Evolutionary conservation across 2,329 filamentous ascomycete genomes (phyloP), one percentile per base, ranked within the genome.

Genomic region (Colletotrichum sansevieriae): DNA sequence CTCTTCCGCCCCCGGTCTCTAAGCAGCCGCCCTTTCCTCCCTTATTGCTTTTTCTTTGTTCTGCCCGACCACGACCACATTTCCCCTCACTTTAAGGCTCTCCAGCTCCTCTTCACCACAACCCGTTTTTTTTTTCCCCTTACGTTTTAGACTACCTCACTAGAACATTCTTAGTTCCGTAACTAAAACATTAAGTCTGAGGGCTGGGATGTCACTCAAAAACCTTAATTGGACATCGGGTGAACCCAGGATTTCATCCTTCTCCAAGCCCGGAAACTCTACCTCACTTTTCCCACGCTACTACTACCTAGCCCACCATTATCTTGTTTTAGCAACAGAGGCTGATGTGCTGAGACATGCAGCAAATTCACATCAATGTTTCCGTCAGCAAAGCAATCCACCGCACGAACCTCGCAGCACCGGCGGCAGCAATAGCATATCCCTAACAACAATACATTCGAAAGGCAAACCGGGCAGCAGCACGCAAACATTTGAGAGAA

Each of bases 151-250:
- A 51, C 56, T 39, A 29, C 25, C 47, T 37, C 20, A 52, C 56
- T 39, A 64, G n/a, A 65, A 51, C 37, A 20, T n/a, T 44, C 22
- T 25, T 41, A 37, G 41, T 29, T 44, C 65, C 33, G 29, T 46
- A 64, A 65, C 37, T 64, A 59, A 59, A 61, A 61, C 20, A 54
- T 20, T 11, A 22, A 12, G 55, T 47, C 52, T 58, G 61, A 65
- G 60, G 47, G n/a, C 52, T 29, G 54, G 60, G 43, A 46, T 68
- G 65, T 68, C 65, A 68, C 65, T 68, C 60, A 52, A 59, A 68
- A 68, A 68, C 65, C 65, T 68, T 68, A 68, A 68, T 68, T 68
- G 65, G 65, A 68, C 65, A 68, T 68, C 65, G 41, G 44, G 13
- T 44, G 55, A 65, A 65, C 35, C 37, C 25, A 61, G 65, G 65